Evolutionary conservation across 805 yeast genomes (phyloP), one percentile per base, ranked within the genome.

Genomic region (Ogataea zsoltii): DNA sequence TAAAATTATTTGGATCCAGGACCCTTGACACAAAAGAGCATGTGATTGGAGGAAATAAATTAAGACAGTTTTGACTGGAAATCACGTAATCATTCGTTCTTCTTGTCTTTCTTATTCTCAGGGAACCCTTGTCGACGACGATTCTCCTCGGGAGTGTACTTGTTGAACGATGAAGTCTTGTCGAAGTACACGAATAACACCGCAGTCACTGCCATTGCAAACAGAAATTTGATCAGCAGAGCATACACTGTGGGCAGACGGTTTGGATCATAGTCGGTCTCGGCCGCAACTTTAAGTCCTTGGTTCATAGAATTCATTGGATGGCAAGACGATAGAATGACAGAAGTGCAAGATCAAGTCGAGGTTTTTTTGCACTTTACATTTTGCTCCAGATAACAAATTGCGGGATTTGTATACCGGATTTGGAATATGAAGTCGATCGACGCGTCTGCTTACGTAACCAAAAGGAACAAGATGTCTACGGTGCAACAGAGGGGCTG

Each of bases 181-280:
- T 63, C 66, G 26, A 58, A 49, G 38, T 57, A 58, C 18, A 59
- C 50, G 33, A 54, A 61, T 2, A 50, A 41, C 18, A 42, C 23
- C 17, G 55, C 51, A 4, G 50, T 53, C 16, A 62, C 32, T 7
- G 54, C 51, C 28, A 51, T 42, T 7, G 65, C 62, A 26, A 63
- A 33, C 18, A 57, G 31, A 19, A 61, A 54, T 35, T 60, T 61
- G 28, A 62, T 26, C 7, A 55, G 28, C 36, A 62, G 30, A 2
- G 58, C 55, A 37, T 53, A 53, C 4, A 55, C 32, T 7, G 51
- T 38, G 4, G 54, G 54, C 11, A 54, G 42, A 19, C 45, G 35
- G 21, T 38, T 33, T 3, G 50, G 30, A 16, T 45, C 46, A 7
- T 33, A 33, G 21, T 45, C 43, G 5, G 48, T 41, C 25, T 39